Evolutionary conservation across 2,329 filamentous ascomycete genomes (phyloP).

Genomic region (Aspergillus luchuensis): DNA sequence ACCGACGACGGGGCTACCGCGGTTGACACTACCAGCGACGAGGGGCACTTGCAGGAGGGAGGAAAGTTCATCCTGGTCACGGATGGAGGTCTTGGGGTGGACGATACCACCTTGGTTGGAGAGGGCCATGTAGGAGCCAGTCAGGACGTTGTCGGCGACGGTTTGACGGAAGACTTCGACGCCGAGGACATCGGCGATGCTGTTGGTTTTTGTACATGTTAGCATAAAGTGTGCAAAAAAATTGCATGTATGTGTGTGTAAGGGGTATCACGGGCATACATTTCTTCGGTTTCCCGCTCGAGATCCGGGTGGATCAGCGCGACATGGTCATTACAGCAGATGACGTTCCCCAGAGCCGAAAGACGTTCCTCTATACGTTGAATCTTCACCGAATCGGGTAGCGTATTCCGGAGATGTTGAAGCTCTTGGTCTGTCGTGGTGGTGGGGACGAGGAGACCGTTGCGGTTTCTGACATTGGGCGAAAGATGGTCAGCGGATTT

Average conservation of each 20-base stretch:
- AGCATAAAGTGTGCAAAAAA: not conserved
- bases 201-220: constrained; percentile 16
- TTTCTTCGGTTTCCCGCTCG: constrained; percentile 97
- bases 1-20: constrained; percentile 91
- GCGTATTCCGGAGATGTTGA: constrained; percentile 91
- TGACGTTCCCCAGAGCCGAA: constrained; percentile 94
- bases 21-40: constrained; percentile 90
- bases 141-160: constrained; percentile 93
- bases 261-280: constrained; percentile 46
- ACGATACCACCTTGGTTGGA: constrained; percentile 96
- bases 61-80: constrained; percentile 96
- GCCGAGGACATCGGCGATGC: constrained; percentile 79
- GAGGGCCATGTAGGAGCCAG: constrained; percentile 93
- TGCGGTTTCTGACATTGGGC: constrained; percentile 71
- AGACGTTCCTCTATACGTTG: constrained; percentile 97
- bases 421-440: constrained; percentile 97
- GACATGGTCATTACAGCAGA: constrained; percentile 95
- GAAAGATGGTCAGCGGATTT: not conserved
- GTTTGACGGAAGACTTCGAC: constrained; percentile 74
- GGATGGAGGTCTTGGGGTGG: constrained; percentile 93
- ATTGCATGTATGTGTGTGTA: too few species aligned
- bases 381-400: constrained; percentile 89
- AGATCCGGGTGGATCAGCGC: constrained; percentile 94
- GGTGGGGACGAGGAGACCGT: constrained; percentile 93
- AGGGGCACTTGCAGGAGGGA: constrained; percentile 92